Percentiles rank a stretch among this genome's conserved stretches.
Evolutionary conservation across 2,329 filamentous ascomycete species (phyloP).

Genomic region (Alternaria novae-zelandiae): DNA sequence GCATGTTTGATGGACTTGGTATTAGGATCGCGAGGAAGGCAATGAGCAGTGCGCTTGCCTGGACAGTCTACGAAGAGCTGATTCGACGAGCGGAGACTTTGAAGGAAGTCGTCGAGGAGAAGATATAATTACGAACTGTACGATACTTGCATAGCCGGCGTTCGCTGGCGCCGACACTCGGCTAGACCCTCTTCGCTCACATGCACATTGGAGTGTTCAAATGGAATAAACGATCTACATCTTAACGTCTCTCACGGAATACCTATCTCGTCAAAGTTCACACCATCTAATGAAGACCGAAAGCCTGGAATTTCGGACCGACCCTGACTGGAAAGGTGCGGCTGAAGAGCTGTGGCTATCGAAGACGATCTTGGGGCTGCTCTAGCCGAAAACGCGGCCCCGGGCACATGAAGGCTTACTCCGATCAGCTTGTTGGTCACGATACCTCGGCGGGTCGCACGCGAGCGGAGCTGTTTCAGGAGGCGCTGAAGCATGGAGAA

Average conservation of each 20-base stretch:
- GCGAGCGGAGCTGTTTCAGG: slow-evolving; percentile 22
- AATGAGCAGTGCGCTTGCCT: slow-evolving; percentile 90
- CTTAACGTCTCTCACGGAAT: not conserved
- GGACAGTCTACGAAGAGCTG: slow-evolving; percentile 96
- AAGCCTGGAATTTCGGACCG: not conserved
- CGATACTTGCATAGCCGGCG: slow-evolving; percentile 10
- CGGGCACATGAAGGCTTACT: slow-evolving; percentile 21
- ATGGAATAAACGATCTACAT: not conserved
- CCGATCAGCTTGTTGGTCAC: slow-evolving; percentile 25
- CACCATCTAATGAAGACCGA: not conserved
- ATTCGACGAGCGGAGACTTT: slow-evolving; percentile 72
- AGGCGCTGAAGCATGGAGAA: slow-evolving; percentile 15
- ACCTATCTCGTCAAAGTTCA: not conserved
- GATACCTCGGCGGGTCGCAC: slow-evolving; percentile 9
- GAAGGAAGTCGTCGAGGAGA: slow-evolving; percentile 37
- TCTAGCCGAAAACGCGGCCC: slow-evolving; percentile 19
- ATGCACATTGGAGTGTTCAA: slow-evolving; percentile 4
- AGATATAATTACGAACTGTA: slow-evolving; percentile 22
- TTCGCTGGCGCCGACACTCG: not conserved
- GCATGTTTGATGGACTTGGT: slow-evolving; percentile 84
- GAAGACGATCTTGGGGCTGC: not conserved
- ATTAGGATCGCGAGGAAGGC: slow-evolving; percentile 91
- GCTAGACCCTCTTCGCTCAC: slow-evolving; percentile 15
- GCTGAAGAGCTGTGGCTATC: slow-evolving; percentile 5
- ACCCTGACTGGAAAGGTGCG: slow-evolving; percentile 5